These are phyloP conservation scores for Blastobotrys terrestris DNA, from an alignment of 805 yeast genomes.

Conservation along the genomic window DNA sequence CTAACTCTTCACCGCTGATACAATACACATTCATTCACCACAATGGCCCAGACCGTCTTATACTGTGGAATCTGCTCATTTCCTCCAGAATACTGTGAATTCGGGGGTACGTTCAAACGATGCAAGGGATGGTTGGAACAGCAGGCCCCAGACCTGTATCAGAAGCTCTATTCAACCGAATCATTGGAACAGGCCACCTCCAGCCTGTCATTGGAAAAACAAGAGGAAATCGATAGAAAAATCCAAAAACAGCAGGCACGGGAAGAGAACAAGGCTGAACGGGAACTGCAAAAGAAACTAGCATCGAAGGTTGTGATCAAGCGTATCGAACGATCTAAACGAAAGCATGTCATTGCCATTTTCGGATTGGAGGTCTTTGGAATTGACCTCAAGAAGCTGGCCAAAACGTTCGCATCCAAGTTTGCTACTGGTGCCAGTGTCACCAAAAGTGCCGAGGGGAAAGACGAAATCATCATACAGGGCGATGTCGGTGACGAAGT, in stretches of 20 bases:
- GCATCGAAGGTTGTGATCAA: conserved; percentile 78
- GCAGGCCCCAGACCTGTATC: conserved; percentile 50
- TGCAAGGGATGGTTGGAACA: conserved; percentile 79
- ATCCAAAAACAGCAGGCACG: conserved; percentile 78
- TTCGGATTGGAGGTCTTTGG: conserved; percentile 85
- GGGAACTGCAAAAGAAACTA: conserved; percentile 72
- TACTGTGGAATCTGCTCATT: conserved; percentile 77
- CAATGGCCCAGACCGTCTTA: conserved; percentile 29
- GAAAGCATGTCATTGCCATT: conserved; percentile 81
- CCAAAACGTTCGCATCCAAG: conserved; percentile 87
- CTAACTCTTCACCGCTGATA: too few relatives aligned
- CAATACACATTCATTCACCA: too few relatives aligned
- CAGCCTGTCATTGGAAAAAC: conserved; percentile 63
- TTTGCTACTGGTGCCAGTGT: conserved; percentile 96
- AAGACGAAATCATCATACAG: conserved; percentile 85
- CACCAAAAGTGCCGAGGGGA: conserved; percentile 82
- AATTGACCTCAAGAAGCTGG: conserved; percentile 81
- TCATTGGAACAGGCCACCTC: conserved; percentile 42
- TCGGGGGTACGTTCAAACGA: conserved; percentile 70
- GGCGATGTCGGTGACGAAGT: conserved; percentile 95
- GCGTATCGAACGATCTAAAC: conserved; percentile 82
- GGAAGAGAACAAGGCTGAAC: conserved; percentile 60
- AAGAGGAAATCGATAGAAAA: conserved; percentile 75
- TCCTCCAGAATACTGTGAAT: conserved; percentile 93
- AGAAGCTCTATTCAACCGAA: conserved; percentile 50